A percentile compares a stretch with the other conserved stretches of the same genome.
phyloP scores from a whole-genome alignment of 2,329 filamentous ascomycete genomes.

The Penicillium rolfsii region DNA sequence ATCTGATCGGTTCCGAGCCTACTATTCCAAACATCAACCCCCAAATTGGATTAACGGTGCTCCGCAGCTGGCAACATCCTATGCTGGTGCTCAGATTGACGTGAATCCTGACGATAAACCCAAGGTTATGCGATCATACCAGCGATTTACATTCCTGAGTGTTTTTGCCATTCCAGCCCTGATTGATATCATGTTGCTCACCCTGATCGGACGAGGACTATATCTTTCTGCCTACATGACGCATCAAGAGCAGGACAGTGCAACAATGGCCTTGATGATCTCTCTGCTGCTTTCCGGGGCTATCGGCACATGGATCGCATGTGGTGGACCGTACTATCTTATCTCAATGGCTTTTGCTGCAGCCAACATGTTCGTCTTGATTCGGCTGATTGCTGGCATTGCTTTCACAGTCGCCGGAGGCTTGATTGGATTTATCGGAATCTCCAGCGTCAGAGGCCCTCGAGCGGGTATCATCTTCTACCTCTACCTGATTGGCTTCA shows the following conservation, averaged over 20 bases:
- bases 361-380: conserved; percentile 59
- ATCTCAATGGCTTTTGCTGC: conserved; percentile 60
- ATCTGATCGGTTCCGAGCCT: conserved; percentile 47
- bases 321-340: conserved; percentile 65
- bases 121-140: conserved; percentile 51
- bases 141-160: conserved; percentile 60
- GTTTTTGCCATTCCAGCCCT: conserved; percentile 67
- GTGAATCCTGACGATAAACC: conserved; percentile 53
- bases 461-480: conserved; percentile 60
- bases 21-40: conserved; percentile 53
- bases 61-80: conserved; percentile 54
- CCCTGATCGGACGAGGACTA: conserved; percentile 62
- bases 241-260: conserved; percentile 53
- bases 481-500: conserved; percentile 61
- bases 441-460: conserved; percentile 51
- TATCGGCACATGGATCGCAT: conserved; percentile 66
- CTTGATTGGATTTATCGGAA: conserved; percentile 57
- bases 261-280: conserved; percentile 62
- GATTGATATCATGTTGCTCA: conserved; percentile 63
- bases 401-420: conserved; percentile 57
- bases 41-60: conserved; percentile 56
- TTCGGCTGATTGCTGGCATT: conserved; percentile 56
- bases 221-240: conserved; percentile 64
- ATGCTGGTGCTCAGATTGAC: conserved; percentile 57
- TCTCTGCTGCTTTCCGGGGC: conserved; percentile 63